These are phyloP conservation scores for Gymnopus androsaceus DNA, from an alignment of 1,284 basidiomycete species.

Conservation along the genomic window DNA sequence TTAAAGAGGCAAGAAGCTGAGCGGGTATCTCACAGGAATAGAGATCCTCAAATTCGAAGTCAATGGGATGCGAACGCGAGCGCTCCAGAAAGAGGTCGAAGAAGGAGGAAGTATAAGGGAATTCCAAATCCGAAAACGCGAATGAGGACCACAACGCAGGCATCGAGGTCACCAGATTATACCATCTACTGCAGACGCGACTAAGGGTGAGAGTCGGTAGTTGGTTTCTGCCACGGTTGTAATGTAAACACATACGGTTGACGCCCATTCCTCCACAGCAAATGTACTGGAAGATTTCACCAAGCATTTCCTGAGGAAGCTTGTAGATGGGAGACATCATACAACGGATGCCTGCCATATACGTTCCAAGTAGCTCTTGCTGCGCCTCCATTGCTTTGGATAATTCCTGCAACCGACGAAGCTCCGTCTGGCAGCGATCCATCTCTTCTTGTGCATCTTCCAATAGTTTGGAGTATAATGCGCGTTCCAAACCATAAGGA, in stretches of 20 bases:
- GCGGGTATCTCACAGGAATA: neutral
- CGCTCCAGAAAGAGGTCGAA: neutral
- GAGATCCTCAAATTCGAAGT: neutral
- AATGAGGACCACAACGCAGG: neutral
- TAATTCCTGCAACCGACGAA: neutral
- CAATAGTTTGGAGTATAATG: neutral
- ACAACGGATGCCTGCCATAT: neutral
- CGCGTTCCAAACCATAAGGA: neutral
- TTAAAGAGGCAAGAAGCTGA: neutral
- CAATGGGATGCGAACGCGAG: neutral
- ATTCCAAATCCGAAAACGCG: neutral
- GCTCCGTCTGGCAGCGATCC: neutral
- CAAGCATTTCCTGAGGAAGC: neutral
- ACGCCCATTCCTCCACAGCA: neutral
- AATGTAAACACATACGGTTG: neutral
- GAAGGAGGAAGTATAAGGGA: too few relatives aligned
- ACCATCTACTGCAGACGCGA: neutral
- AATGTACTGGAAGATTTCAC: too few relatives aligned
- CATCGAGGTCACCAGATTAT: neutral
- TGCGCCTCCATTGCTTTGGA: neutral
- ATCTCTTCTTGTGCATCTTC: neutral
- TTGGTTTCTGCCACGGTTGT: neutral
- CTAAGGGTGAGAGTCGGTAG: neutral
- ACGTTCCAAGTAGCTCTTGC: neutral
- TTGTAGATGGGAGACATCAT: neutral